These are phyloP conservation scores for Talaromyces sp. DNA, from an alignment of 2,329 filamentous ascomycete genomes.

Conservation along the genomic window DNA sequence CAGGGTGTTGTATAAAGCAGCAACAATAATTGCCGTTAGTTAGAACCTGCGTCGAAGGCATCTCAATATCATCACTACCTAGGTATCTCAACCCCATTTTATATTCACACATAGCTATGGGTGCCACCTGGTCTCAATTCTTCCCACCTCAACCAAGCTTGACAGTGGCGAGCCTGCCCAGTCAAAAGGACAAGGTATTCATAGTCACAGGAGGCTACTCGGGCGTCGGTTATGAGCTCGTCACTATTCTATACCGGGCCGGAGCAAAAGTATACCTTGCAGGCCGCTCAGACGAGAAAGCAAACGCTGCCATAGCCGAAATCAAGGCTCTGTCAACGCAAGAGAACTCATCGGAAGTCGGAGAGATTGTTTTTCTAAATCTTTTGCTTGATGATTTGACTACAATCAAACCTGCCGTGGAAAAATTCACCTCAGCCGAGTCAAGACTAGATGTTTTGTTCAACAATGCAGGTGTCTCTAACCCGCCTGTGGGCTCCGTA, in stretches of 20 bases:
- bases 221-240: conserved; percentile 43
- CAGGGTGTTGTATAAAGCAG: no score
- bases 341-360: not conserved
- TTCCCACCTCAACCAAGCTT: conserved; percentile 20
- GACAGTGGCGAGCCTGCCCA: conserved; percentile 21
- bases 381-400: conserved; percentile 37
- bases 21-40: not conserved
- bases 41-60: not conserved
- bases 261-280: conserved; percentile 55
- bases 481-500: conserved; percentile 22
- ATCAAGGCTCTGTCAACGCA: conserved; percentile 36
- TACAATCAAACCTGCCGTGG: conserved; percentile 36
- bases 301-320: conserved; percentile 40
- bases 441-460: conserved; percentile 41
- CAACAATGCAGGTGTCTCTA: conserved; percentile 39
- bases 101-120: conserved; percentile 10
- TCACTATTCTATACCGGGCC: conserved; percentile 49
- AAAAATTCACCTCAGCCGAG: conserved; percentile 36
- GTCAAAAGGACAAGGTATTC: conserved; percentile 36
- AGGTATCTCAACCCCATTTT: not conserved
- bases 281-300: conserved; percentile 46
- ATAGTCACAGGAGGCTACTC: conserved; percentile 45
- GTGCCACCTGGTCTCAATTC: conserved; percentile 18
- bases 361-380: conserved; percentile 8
- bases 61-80: not conserved